A percentile compares a stretch with the other conserved stretches of the same genome.
phyloP scores from a whole-genome alignment of 768 basidiomycete genomes.

The Cantharellus cinnabarinus region DNA sequence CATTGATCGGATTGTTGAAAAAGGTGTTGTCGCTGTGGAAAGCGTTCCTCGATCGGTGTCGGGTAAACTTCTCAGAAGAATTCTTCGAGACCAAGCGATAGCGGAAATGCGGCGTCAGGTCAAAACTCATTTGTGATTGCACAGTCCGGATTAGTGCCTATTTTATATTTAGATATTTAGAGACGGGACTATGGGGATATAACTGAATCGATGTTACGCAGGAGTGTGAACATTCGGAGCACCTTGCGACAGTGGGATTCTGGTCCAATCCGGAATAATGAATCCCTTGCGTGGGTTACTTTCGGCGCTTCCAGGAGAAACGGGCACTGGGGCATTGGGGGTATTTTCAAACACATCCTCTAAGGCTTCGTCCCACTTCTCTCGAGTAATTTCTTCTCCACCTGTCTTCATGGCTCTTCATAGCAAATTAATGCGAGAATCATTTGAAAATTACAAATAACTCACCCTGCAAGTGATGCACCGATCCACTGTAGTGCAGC shows the following conservation, averaged over 20 bases:
- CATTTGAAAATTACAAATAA: conserved; percentile 8
- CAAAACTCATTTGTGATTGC: too few species aligned
- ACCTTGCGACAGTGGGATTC: conserved; percentile 36
- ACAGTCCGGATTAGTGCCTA: too few species aligned
- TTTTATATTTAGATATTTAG: too few species aligned
- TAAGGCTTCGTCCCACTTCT: conserved; percentile 63
- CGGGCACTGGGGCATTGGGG: conserved; percentile 6
- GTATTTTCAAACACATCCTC: conserved; percentile 16
- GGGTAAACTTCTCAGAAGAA: neutral
- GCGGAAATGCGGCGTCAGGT: too few species aligned
- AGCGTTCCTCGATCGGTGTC: neutral
- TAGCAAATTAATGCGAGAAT: neutral
- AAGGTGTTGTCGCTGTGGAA: neutral
- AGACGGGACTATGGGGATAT: neutral
- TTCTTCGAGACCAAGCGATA: neutral
- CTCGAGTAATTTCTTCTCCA: conserved; percentile 59
- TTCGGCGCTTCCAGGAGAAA: conserved; percentile 1
- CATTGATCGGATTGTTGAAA: neutral
- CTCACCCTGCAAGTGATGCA: conserved; percentile 77
- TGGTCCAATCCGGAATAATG: conserved; percentile 55
- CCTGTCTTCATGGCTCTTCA: conserved; percentile 67
- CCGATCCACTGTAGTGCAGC: conserved; percentile 80
- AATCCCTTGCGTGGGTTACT: neutral
- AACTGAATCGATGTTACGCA: neutral
- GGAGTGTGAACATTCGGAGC: conserved; percentile 24